Base-by-base conservation (phyloP, 2,329 filamentous ascomycete genomes). In the Xenoacremonium recifei region DNA sequence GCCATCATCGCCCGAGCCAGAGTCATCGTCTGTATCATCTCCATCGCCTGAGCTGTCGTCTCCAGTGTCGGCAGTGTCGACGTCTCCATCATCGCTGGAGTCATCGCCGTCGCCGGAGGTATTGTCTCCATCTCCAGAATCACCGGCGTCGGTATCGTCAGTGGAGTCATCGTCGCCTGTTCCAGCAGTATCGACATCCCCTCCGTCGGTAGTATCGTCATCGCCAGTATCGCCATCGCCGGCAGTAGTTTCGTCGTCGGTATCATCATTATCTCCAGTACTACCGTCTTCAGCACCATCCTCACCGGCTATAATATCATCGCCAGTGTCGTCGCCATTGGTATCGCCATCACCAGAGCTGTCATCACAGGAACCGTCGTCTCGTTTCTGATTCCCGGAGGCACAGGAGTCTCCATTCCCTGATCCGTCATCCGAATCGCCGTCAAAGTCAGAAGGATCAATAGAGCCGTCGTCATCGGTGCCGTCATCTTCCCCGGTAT, bases 191-290 rank as follows among this genome's bases (percentile, higher is more conserved):
- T 19, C 23, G n/a, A n/a, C n/a, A n/a, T 30, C 31, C 2, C n/a
- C n/a, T n/a, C n/a, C n/a, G n/a, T n/a, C n/a, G n/a, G n/a, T n/a
- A n/a, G n/a, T n/a, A n/a, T n/a, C n/a, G n/a, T n/a, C n/a, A n/a
- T n/a, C n/a, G n/a, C n/a, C n/a, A n/a, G n/a, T n/a, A n/a, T n/a
- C n/a, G n/a, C n/a, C n/a, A n/a, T n/a, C n/a, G n/a, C n/a, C n/a
- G n/a, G 32, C 39, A 6, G 36, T 29, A 6, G 35, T 35, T 12
- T 33, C 39, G 9, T 35, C 16, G 2, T 33, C 39, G 3, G 39
- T 32, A 5, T 35, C 32, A 19, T 41, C 39, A 16, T 35, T 41
- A 9, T 25, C 39, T 18, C 35, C 15, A 6, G 32, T 33, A 5
- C 36, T 27, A 2, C 15, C 10, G 4, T 27, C 32, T 17, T 29